Percentiles rank a stretch among this genome's conserved stretches.
Conservation (phyloP, 805 yeast species). For the Torulaspora gathmanii region DNA sequence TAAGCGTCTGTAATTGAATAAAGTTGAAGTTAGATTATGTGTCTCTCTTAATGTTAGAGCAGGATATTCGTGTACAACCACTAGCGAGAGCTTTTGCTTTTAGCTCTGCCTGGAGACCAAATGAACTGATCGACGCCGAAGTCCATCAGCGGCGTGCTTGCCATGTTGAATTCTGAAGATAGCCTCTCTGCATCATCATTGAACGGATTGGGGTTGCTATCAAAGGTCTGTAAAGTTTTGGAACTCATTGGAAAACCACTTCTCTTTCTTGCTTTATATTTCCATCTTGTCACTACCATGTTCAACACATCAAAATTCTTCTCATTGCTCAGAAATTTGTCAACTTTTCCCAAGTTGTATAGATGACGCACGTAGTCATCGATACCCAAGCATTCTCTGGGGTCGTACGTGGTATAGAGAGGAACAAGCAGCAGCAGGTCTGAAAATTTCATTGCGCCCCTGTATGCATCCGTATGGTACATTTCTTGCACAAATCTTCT, state of each 20-base stretch:
- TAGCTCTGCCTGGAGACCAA: slow-evolving; percentile 27
- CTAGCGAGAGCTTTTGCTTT: background rate
- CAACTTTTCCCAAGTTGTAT: slow-evolving; percentile 52
- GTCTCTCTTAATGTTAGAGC: background rate
- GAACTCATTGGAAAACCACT: background rate
- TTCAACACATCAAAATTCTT: slow-evolving; percentile 34
- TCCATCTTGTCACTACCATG: slow-evolving; percentile 39
- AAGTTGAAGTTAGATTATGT: background rate
- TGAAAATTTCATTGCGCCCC: slow-evolving; percentile 60
- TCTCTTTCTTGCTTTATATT: slow-evolving; percentile 19
- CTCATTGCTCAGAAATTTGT: slow-evolving; percentile 38
- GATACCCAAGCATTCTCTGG: slow-evolving; percentile 68
- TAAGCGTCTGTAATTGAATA: background rate
- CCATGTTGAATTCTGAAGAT: slow-evolving; percentile 5
- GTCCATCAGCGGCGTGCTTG: slow-evolving; percentile 27
- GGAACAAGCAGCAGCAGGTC: slow-evolving; percentile 64
- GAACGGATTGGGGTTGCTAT: slow-evolving; percentile 8
- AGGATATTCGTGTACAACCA: too few species aligned
- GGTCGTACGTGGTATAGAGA: slow-evolving; percentile 69
- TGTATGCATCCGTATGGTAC: slow-evolving; percentile 50
- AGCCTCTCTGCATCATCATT: slow-evolving; percentile 6
- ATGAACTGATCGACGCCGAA: slow-evolving; percentile 28
- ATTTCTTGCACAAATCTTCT: slow-evolving; percentile 72
- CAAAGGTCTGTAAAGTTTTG: background rate
- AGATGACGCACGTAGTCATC: slow-evolving; percentile 65